A percentile compares a stretch with the other conserved stretches of the same genome.
These are phyloP conservation scores for Lepidium campestre DNA, from an alignment of 441 rosid genomes.

Conservation along the genomic window DNA sequence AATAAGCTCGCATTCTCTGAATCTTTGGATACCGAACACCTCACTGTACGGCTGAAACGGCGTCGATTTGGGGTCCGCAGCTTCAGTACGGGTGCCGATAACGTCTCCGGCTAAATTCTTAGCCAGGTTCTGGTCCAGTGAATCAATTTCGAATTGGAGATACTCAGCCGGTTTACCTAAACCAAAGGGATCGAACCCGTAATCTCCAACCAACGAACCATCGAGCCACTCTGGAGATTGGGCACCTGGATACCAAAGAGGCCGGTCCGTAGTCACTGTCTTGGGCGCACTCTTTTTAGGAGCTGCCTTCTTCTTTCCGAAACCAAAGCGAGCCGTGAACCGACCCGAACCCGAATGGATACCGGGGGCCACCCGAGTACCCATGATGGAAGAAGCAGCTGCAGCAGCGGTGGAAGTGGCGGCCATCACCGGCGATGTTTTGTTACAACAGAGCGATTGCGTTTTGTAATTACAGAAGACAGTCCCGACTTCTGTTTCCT, in stretches of 20 bases:
- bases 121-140: conserved; percentile 74
- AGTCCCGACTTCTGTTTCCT: background rate
- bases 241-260: conserved; percentile 79
- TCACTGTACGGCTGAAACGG: conserved; percentile 80
- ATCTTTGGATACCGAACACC: conserved; percentile 78
- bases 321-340: conserved; percentile 57
- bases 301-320: conserved; percentile 39
- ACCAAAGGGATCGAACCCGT: conserved; percentile 73
- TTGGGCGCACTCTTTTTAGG: conserved; percentile 37
- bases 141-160: conserved; percentile 68
- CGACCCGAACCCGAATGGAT: conserved; percentile 38
- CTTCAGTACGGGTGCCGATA: conserved; percentile 62
- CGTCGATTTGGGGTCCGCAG: conserved; percentile 46
- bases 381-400: conserved; percentile 53
- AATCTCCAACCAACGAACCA: conserved; percentile 73
- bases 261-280: conserved; percentile 35
- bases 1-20: conserved; percentile 81
- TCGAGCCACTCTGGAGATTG: conserved; percentile 64
- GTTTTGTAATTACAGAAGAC: background rate
- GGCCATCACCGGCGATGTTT: conserved; percentile 29
- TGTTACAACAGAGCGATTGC: no score
- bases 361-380: conserved; percentile 50
- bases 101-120: conserved; percentile 60
- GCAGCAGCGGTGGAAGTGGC: conserved; percentile 45
- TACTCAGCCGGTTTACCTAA: conserved; percentile 60